phyloP scores from a whole-genome alignment of 2,329 filamentous ascomycete species.

The Cercospora beticola region DNA sequence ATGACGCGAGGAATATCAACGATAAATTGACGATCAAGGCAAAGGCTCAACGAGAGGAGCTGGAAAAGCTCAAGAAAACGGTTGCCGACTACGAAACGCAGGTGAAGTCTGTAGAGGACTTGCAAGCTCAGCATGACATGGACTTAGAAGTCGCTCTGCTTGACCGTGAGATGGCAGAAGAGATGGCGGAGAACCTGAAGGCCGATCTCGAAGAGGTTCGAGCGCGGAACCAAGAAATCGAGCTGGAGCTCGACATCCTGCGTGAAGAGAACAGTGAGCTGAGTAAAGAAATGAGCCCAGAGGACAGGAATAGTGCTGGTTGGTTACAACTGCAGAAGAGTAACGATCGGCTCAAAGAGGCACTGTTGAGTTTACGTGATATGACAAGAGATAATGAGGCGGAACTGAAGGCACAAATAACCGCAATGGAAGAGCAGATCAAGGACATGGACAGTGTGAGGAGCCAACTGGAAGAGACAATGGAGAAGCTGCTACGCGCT shows the following conservation, averaged over 20 bases:
- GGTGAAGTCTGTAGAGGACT: conserved; percentile 67
- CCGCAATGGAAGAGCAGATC: conserved; percentile 42
- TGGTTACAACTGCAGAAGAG: conserved; percentile 91
- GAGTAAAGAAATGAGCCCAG: conserved; percentile 78
- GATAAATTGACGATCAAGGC: conserved; percentile 89
- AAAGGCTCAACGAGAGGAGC: conserved; percentile 79
- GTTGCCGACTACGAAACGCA: conserved; percentile 72
- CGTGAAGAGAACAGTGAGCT: conserved; percentile 84
- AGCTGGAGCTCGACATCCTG: conserved; percentile 83
- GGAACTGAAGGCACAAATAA: conserved; percentile 67
- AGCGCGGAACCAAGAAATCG: conserved; percentile 75
- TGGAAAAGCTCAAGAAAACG: conserved; percentile 70
- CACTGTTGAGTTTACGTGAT: conserved; percentile 79
- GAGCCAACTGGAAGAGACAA: conserved; percentile 66
- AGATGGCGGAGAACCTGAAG: conserved; percentile 79
- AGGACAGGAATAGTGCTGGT: conserved; percentile 80
- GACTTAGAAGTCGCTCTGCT: conserved; percentile 82
- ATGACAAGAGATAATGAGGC: conserved; percentile 81
- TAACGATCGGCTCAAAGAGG: conserved; percentile 83
- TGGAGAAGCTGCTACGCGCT: conserved; percentile 69
- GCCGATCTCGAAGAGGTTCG: conserved; percentile 76
- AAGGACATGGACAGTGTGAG: conserved; percentile 43
- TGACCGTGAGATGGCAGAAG: conserved; percentile 95
- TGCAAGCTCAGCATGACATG: conserved; percentile 81
- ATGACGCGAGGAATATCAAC: conserved; percentile 79